Percentiles rank a stretch among this genome's conserved stretches.
Conservation (phyloP, 2,329 filamentous ascomycete genomes). For the Diaporthe vaccinii region DNA sequence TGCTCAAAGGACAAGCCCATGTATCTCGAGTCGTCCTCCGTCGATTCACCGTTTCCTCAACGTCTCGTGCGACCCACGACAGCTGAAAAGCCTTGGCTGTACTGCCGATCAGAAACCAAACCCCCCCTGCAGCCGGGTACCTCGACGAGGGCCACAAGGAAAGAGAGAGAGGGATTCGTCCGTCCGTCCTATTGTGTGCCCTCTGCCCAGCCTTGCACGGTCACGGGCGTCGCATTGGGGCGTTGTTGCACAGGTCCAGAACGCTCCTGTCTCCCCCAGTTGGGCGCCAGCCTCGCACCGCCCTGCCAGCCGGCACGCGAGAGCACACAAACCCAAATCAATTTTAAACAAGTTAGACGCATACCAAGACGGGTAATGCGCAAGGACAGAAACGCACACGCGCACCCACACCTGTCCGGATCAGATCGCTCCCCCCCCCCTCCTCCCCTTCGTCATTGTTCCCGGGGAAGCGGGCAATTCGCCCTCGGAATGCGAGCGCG, state of each 20-base stretch:
- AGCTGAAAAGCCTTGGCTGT: slow-evolving; percentile 31
- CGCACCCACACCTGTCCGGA: background rate
- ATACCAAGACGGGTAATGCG: slow-evolving; percentile 34
- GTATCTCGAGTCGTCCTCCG: slow-evolving; percentile 11
- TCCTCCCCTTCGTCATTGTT: background rate
- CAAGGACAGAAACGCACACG: slow-evolving; percentile 21
- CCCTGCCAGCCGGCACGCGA: slow-evolving; percentile 13
- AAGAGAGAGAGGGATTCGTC: slow-evolving; percentile 13
- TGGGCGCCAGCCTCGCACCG: slow-evolving; percentile 25
- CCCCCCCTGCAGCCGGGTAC: slow-evolving; percentile 26
- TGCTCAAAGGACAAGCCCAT: background rate
- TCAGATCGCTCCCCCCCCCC: background rate
- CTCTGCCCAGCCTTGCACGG: slow-evolving; percentile 32
- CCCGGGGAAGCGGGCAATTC: slow-evolving; percentile 21
- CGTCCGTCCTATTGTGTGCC: slow-evolving; percentile 25
- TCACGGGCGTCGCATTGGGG: slow-evolving; percentile 30
- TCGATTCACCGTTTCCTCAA: slow-evolving; percentile 20
- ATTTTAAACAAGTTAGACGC: slow-evolving; percentile 30
- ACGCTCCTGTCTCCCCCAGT: background rate
- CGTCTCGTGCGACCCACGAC: slow-evolving; percentile 25
- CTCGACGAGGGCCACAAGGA: background rate
- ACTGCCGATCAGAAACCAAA: slow-evolving; percentile 30
- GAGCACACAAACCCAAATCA: slow-evolving; percentile 22
- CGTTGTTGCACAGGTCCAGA: slow-evolving; percentile 28
- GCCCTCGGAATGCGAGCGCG: slow-evolving; percentile 22